Conservation (phyloP, 2,329 filamentous ascomycete genomes). For the Elsinoe perseae region DNA sequence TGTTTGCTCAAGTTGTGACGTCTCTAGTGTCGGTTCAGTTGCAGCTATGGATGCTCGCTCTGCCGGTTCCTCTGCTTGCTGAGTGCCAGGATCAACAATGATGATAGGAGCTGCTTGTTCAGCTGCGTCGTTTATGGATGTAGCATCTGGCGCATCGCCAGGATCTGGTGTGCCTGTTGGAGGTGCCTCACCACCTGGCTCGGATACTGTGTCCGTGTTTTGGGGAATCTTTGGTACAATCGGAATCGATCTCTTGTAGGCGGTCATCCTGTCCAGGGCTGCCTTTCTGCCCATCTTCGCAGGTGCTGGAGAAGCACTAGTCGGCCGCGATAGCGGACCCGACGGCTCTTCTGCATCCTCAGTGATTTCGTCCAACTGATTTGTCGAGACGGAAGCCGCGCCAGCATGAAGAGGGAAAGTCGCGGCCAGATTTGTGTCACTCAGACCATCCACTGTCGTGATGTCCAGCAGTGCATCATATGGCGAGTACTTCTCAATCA, state of each 20-base stretch:
- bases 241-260: conserved; percentile 3
- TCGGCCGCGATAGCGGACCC: background rate
- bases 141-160: conserved; percentile 16
- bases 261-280: conserved; percentile 11
- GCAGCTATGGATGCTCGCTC: conserved; percentile 2
- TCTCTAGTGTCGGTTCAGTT: conserved; percentile 5
- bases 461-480: conserved; percentile 82
- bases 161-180: conserved; percentile 12
- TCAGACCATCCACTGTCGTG: conserved; percentile 65
- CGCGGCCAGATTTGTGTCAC: conserved; percentile 77
- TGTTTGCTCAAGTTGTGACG: conserved; percentile 8
- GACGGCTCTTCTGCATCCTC: conserved; percentile 74
- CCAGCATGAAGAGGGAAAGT: conserved; percentile 86
- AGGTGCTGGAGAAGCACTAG: background rate
- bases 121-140: conserved; percentile 14
- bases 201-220: background rate
- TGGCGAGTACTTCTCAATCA: conserved; percentile 64
- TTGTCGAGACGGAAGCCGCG: conserved; percentile 76
- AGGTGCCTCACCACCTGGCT: background rate
- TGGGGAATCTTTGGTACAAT: conserved; percentile 13
- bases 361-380: conserved; percentile 81
- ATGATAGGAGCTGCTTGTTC: background rate
- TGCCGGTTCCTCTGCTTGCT: background rate
- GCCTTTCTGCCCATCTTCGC: conserved; percentile 12
- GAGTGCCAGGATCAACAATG: background rate